phyloP scores from a whole-genome alignment of 257 asterid species.

The Paraleonurus japonicus region DNA sequence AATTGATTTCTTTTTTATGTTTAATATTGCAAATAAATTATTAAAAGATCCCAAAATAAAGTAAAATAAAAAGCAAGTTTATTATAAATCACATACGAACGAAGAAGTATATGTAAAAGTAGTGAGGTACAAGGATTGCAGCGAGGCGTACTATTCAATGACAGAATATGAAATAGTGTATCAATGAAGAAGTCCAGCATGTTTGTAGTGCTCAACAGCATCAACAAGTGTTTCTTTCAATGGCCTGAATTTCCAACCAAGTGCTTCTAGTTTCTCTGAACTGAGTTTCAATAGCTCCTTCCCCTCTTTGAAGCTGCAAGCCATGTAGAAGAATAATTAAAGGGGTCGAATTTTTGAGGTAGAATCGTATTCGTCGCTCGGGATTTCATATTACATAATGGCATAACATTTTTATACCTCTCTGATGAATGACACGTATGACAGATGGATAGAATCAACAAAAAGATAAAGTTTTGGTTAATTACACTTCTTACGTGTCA shows the following conservation, averaged over 20 bases:
- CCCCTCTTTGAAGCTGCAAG: slow-evolving; percentile 31
- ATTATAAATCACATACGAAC: background rate
- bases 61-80: background rate
- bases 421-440: background rate
- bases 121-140: background rate
- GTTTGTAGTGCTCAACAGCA: slow-evolving; percentile 64
- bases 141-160: background rate
- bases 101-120: background rate
- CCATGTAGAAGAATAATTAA: background rate
- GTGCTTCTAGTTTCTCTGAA: slow-evolving; percentile 57
- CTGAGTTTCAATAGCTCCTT: slow-evolving; percentile 17
- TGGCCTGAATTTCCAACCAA: slow-evolving; percentile 69
- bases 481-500: background rate
- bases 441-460: background rate
- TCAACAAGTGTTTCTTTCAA: slow-evolving; percentile 61
- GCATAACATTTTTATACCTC: background rate
- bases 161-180: background rate
- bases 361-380: background rate
- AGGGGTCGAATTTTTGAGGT: background rate
- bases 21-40: too few species aligned
- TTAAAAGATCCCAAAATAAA: background rate
- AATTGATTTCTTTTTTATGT: background rate
- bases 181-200: slow-evolving; percentile 40
- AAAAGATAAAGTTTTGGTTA: background rate
- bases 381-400: background rate